phyloP scores from a whole-genome alignment of 2,329 filamentous ascomycete species.

The Podosphaera leucotricha region DNA sequence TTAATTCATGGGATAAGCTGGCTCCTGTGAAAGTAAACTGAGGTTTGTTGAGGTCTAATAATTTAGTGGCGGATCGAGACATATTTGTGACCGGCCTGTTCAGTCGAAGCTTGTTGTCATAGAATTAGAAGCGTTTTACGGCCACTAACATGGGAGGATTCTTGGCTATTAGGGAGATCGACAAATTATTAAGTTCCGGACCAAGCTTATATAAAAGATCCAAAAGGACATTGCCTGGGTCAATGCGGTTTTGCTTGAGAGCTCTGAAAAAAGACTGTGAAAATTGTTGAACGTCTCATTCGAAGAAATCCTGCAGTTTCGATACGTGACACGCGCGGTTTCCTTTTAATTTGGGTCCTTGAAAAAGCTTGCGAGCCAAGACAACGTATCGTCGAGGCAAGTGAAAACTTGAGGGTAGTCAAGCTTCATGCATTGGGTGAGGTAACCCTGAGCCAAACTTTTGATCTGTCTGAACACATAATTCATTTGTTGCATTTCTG shows the following conservation, averaged over 20 bases:
- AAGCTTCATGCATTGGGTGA: background rate
- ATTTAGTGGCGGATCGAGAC: too few relatives aligned
- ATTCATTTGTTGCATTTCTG: background rate
- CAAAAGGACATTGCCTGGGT: background rate
- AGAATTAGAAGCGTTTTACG: background rate
- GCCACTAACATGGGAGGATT: background rate
- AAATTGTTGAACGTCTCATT: background rate
- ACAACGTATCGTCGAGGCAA: background rate
- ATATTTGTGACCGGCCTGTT: background rate
- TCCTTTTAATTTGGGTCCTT: background rate
- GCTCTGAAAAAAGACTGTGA: background rate
- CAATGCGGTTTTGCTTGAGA: background rate
- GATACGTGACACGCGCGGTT: background rate
- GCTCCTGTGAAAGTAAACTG: background rate
- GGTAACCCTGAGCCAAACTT: background rate
- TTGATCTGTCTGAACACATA: background rate
- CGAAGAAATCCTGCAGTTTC: background rate
- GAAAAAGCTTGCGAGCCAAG: background rate
- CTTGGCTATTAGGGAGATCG: background rate
- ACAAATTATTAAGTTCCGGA: background rate
- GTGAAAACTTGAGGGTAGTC: background rate
- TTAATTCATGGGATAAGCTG: background rate
- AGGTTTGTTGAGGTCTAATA: too few relatives aligned
- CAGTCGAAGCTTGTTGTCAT: background rate
- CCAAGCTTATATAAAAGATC: background rate